These are phyloP conservation scores for Straminergon stramineum DNA, from an alignment of 225 moss, liverwort and hornwort genomes.

Conservation along the genomic window DNA sequence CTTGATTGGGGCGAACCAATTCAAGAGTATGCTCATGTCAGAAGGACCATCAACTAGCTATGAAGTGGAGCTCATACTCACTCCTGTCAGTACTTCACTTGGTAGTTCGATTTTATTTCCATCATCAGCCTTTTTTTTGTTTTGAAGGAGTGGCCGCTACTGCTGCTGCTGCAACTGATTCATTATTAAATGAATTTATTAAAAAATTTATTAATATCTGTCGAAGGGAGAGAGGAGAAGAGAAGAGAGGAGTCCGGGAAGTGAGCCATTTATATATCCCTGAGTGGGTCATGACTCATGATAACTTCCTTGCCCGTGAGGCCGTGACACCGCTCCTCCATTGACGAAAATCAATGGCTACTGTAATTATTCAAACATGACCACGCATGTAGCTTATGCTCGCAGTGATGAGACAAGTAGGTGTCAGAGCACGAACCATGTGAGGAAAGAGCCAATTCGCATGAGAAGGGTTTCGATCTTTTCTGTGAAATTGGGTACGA, in stretches of 20 bases:
- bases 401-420: constrained; percentile 1
- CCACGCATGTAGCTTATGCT: neutral
- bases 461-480: neutral
- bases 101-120: neutral
- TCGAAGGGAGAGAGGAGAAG: neutral
- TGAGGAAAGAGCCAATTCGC: neutral
- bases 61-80: neutral
- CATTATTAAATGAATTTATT: neutral
- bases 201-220: neutral
- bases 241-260: neutral
- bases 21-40: constrained; percentile 3
- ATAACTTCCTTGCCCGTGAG: neutral
- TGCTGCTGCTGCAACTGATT: neutral
- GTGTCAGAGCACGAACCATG: constrained; percentile 10
- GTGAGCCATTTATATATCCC: neutral
- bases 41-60: neutral
- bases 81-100: neutral
- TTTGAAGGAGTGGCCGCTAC: neutral
- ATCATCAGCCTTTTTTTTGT: neutral
- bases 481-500: neutral
- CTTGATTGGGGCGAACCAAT: constrained; percentile 15
- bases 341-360: neutral
- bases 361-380: neutral
- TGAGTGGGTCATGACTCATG: neutral
- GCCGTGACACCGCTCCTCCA: neutral